Percentiles rank a stretch among this genome's conserved stretches.
Evolutionary conservation across 1,284 basidiomycete genomes (phyloP).

Genomic region (Pseudozyma tsukubaensis): DNA sequence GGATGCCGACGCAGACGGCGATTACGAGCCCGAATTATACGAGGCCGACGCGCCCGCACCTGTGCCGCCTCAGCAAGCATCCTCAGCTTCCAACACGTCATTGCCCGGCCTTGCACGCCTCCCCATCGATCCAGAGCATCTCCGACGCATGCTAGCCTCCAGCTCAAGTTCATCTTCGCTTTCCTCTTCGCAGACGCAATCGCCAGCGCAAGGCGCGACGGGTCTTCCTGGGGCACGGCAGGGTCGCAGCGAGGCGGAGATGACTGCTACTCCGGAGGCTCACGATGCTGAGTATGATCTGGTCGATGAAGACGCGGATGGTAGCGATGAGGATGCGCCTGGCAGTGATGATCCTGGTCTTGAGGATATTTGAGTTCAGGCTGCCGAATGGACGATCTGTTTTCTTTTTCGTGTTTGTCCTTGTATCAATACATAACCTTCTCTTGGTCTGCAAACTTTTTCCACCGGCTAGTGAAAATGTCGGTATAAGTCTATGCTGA

Average conservation of each 20-base stretch:
- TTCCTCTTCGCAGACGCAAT: background rate
- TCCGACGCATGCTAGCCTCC: slow-evolving; percentile 28
- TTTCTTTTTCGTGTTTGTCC: background rate
- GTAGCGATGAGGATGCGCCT: slow-evolving; percentile 49
- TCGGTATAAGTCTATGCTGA: too few species aligned
- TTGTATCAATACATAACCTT: too few species aligned
- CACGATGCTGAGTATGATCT: slow-evolving; percentile 19
- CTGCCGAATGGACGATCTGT: background rate
- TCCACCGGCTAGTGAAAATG: too few species aligned
- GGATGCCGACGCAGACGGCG: slow-evolving; percentile 41
- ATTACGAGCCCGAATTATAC: slow-evolving; percentile 28
- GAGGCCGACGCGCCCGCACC: slow-evolving; percentile 3
- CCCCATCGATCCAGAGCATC: slow-evolving; percentile 28
- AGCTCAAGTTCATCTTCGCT: slow-evolving; percentile 14
- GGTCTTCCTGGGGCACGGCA: slow-evolving; percentile 10
- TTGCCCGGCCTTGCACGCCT: slow-evolving; percentile 15
- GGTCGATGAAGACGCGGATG: slow-evolving; percentile 43
- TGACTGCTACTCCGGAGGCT: slow-evolving; percentile 14
- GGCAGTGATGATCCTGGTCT: slow-evolving; percentile 47
- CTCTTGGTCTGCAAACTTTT: slow-evolving; percentile 1
- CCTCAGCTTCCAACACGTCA: background rate
- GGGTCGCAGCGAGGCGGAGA: slow-evolving; percentile 1
- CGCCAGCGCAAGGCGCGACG: slow-evolving; percentile 4
- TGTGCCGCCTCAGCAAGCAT: background rate
- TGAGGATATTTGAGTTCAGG: slow-evolving; percentile 18